Percentiles rank a stretch among this genome's conserved stretches.
phyloP scores from a whole-genome alignment of 2,329 filamentous ascomycete species.

The Fusarium fracticaudum region DNA sequence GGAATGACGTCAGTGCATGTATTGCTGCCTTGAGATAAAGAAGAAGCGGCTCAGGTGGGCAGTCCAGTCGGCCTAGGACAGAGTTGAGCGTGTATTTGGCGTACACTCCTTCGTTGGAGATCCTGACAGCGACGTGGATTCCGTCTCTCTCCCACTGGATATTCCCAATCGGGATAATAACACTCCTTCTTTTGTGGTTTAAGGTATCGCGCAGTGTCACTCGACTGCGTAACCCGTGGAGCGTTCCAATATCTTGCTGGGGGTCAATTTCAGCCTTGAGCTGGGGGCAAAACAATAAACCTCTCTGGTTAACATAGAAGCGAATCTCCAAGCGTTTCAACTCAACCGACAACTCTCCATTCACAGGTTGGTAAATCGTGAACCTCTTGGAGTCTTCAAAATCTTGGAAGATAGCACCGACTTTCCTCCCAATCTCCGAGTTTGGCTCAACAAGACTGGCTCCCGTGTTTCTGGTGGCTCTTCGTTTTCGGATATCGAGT shows the following conservation, averaged over 20 bases:
- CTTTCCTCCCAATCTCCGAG: slow-evolving; percentile 38
- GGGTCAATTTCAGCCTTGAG: slow-evolving; percentile 62
- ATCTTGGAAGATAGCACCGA: slow-evolving; percentile 56
- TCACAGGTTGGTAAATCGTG: slow-evolving; percentile 51
- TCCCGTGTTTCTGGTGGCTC: slow-evolving; percentile 21
- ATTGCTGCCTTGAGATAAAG: slow-evolving; percentile 66
- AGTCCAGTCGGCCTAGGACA: slow-evolving; percentile 64
- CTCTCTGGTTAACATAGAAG: slow-evolving; percentile 59
- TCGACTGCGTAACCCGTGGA: slow-evolving; percentile 23
- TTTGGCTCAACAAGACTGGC: slow-evolving; percentile 59
- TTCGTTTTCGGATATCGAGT: slow-evolving; percentile 41
- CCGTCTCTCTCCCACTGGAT: slow-evolving; percentile 44
- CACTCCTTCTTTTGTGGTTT: slow-evolving; percentile 55
- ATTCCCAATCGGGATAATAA: slow-evolving; percentile 63
- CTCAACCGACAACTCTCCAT: slow-evolving; percentile 54
- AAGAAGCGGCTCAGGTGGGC: slow-evolving; percentile 63
- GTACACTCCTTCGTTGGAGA: slow-evolving; percentile 50
- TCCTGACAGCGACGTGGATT: slow-evolving; percentile 54
- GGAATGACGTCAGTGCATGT: slow-evolving; percentile 69
- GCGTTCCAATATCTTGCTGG: slow-evolving; percentile 65
- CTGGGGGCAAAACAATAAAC: slow-evolving; percentile 58
- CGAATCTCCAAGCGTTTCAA: slow-evolving; percentile 61
- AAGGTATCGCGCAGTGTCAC: slow-evolving; percentile 42
- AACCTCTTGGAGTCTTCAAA: slow-evolving; percentile 46
- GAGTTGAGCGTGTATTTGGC: slow-evolving; percentile 63